Evolutionary conservation across 768 basidiomycete species (phyloP).

Genomic region (Tremella fuciformis): DNA sequence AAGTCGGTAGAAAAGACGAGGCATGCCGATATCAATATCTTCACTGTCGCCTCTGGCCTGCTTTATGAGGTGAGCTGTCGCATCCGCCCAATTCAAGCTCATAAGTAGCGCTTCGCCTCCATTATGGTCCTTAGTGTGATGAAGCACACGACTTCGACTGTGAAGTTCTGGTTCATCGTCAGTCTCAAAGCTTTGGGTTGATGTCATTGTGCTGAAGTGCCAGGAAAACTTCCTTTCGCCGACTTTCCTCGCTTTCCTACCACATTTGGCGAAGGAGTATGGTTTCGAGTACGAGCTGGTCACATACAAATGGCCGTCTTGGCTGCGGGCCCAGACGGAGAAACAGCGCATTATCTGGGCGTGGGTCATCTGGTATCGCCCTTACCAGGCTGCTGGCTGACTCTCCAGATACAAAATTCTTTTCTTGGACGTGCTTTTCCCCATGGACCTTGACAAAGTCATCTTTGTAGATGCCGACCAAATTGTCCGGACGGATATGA

Average conservation of each 20-base stretch:
- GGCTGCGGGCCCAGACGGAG: constrained; percentile 94
- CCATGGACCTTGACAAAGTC: constrained; percentile 97
- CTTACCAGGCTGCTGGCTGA: not conserved
- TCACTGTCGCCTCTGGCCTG: constrained; percentile 94
- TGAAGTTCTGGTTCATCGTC: constrained; percentile 99
- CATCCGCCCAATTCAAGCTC: not conserved
- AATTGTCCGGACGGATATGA: constrained; percentile 91
- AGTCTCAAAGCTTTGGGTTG: constrained; percentile 12
- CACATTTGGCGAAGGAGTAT: constrained; percentile 84
- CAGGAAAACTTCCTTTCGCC: constrained; percentile 91
- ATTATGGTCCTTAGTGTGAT: constrained; percentile 98
- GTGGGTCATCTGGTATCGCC: constrained; percentile 28
- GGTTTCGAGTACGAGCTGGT: constrained; percentile 94
- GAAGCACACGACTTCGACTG: constrained; percentile 85
- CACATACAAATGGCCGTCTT: constrained; percentile 98
- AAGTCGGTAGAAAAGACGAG: constrained; percentile 30
- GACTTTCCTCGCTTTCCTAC: constrained; percentile 93
- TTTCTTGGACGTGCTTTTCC: constrained; percentile 97
- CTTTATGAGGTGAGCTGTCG: constrained; percentile 77
- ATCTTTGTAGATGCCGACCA: constrained; percentile 89
- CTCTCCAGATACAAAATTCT: constrained; percentile 79
- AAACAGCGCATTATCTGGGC: constrained; percentile 99
- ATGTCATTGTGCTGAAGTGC: constrained; percentile 1
- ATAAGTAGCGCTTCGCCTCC: constrained; percentile 78
- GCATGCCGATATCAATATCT: constrained; percentile 95